Evolutionary conservation across 169 alveolate genomes (phyloP).

Genomic region (Plasmodium adleri): DNA sequence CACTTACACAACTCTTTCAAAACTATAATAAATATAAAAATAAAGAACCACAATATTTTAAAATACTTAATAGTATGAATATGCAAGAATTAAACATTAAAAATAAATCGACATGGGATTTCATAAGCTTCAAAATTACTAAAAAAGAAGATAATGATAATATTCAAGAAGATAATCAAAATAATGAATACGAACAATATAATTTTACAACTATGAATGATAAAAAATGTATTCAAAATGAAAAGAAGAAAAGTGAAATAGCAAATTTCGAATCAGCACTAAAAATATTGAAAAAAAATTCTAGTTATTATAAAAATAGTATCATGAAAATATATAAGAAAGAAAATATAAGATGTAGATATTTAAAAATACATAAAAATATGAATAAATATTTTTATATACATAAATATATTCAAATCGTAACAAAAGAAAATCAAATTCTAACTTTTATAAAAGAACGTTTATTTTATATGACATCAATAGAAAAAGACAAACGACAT

Average conservation of each 20-base stretch:
- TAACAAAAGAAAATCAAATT: conserved; percentile 7
- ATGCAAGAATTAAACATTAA: conserved; percentile 49
- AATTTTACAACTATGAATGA: no score
- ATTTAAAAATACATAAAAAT: conserved; percentile 27
- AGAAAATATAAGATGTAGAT: conserved; percentile 32
- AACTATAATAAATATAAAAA: not conserved
- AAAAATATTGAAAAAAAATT: not conserved
- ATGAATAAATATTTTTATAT: conserved; percentile 35
- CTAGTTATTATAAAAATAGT: not conserved
- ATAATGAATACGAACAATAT: not conserved
- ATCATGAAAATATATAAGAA: conserved; percentile 1
- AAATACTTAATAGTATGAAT: conserved; percentile 10
- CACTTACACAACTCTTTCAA: no score
- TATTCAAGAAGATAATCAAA: not conserved
- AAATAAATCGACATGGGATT: conserved; percentile 59
- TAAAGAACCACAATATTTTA: not conserved
- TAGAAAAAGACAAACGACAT: conserved; percentile 50
- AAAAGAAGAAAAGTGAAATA: not conserved
- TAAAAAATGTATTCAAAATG: not conserved
- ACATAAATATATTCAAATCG: conserved; percentile 7
- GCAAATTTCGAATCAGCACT: conserved; percentile 2
- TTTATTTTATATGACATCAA: conserved; percentile 19
- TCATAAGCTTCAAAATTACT: conserved; percentile 19
- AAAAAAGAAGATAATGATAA: not conserved
- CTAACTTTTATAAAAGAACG: conserved; percentile 12